Conservation (phyloP, 441 rosid species). For the Macaranga tanarius region DNA sequence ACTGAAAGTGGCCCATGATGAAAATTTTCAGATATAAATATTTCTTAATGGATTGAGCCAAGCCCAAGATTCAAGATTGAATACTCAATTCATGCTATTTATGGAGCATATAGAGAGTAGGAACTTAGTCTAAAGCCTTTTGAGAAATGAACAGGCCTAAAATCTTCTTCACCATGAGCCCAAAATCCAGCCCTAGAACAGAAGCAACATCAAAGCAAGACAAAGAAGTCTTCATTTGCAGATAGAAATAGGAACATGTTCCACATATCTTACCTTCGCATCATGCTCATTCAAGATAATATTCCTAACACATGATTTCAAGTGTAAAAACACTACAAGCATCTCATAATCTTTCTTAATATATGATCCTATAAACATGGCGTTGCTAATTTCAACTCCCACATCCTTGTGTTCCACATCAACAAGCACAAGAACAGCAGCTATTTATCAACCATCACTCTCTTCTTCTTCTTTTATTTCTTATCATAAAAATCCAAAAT, state of each 20-base stretch:
- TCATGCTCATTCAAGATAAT: background rate
- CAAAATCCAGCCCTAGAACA: background rate
- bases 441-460: conserved; percentile 10
- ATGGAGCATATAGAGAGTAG: too few relatives aligned
- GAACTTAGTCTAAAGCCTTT: too few relatives aligned
- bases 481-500: conserved; percentile 28
- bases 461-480: conserved; percentile 33
- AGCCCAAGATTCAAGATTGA: too few relatives aligned
- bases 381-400: conserved; percentile 40
- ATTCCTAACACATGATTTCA: background rate
- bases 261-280: background rate
- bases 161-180: background rate
- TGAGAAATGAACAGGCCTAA: too few relatives aligned
- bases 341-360: background rate
- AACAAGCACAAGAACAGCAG: conserved; percentile 32
- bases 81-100: too few relatives aligned
- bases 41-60: too few relatives aligned
- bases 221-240: background rate
- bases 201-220: background rate
- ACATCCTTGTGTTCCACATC: conserved; percentile 31
- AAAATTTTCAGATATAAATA: too few relatives aligned
- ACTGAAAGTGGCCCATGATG: background rate
- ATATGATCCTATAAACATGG: conserved; percentile 34
- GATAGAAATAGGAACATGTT: background rate
- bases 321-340: background rate